These are phyloP conservation scores for Earliella scabrosa DNA, from an alignment of 1,284 basidiomycete genomes.

Conservation along the genomic window DNA sequence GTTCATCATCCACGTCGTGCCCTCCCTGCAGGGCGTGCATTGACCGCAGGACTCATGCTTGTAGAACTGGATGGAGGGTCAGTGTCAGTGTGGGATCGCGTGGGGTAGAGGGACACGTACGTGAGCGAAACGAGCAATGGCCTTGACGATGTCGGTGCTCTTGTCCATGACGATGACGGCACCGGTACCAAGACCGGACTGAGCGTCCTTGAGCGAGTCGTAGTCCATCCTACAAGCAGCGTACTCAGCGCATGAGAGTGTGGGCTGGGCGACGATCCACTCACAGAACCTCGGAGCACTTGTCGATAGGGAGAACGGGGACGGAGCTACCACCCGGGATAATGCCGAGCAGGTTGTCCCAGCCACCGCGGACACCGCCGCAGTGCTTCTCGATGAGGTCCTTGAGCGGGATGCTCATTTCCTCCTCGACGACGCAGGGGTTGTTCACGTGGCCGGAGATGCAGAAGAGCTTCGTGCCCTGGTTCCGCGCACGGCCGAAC, in stretches of 20 bases:
- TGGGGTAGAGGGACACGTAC: slow-evolving; percentile 40
- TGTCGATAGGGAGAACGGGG: slow-evolving; percentile 87
- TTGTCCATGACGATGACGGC: slow-evolving; percentile 99
- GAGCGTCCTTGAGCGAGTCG: slow-evolving; percentile 95
- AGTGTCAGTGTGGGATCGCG: too few relatives aligned
- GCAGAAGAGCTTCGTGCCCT: slow-evolving; percentile 96
- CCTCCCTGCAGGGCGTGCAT: slow-evolving; percentile 96
- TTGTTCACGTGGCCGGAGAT: slow-evolving; percentile 98
- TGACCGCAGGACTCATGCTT: slow-evolving; percentile 99
- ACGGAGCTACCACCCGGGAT: slow-evolving; percentile 96
- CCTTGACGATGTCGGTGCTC: slow-evolving; percentile 91
- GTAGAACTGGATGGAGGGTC: slow-evolving; percentile 67
- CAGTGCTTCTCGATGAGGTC: slow-evolving; percentile 97
- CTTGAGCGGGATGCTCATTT: slow-evolving; percentile 96
- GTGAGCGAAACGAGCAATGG: slow-evolving; percentile 92
- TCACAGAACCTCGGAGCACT: slow-evolving; percentile 84
- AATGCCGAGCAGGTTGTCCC: slow-evolving; percentile 95
- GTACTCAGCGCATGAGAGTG: background rate
- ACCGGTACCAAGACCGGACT: slow-evolving; percentile 94
- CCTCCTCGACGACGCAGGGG: slow-evolving; percentile 97
- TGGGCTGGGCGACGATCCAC: slow-evolving; percentile 35
- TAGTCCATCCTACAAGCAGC: slow-evolving; percentile 86
- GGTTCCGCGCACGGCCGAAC: slow-evolving; percentile 93
- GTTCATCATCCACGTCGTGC: slow-evolving; percentile 98
- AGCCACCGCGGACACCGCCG: slow-evolving; percentile 92